Evolutionary conservation across 805 yeast genomes (phyloP).

Genomic region (Candida odintsovae): DNA sequence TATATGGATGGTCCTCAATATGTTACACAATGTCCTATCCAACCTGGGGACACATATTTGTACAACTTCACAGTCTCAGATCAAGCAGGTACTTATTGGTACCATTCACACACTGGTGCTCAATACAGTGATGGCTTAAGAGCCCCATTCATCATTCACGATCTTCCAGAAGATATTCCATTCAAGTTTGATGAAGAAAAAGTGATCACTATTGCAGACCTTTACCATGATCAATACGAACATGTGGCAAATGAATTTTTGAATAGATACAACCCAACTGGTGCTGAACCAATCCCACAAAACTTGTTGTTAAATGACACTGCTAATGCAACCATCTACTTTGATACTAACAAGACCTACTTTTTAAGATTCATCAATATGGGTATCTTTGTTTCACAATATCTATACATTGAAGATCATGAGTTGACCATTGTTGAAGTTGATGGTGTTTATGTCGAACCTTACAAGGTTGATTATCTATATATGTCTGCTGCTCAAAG

Average conservation of each 20-base stretch:
- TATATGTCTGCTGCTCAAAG: slow-evolving; percentile 81
- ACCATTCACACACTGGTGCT: slow-evolving; percentile 72
- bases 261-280: slow-evolving; percentile 71
- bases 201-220: slow-evolving; percentile 51
- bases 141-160: slow-evolving; percentile 63
- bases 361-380: slow-evolving; percentile 57
- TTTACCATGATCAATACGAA: slow-evolving; percentile 52
- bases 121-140: slow-evolving; percentile 79
- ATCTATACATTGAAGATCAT: slow-evolving; percentile 62
- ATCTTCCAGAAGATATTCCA: slow-evolving; percentile 34
- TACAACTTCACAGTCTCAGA: slow-evolving; percentile 65
- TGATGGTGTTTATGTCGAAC: slow-evolving; percentile 61
- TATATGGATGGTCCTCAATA: slow-evolving; percentile 77
- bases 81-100: slow-evolving; percentile 80
- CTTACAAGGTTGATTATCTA: slow-evolving; percentile 46
- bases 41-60: slow-evolving; percentile 57
- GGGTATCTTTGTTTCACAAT: slow-evolving; percentile 74
- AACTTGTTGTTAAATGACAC: slow-evolving; percentile 62
- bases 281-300: slow-evolving; percentile 79
- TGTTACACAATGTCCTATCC: slow-evolving; percentile 77
- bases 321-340: slow-evolving; percentile 46
- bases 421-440: slow-evolving; percentile 66
- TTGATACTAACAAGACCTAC: slow-evolving; percentile 58
- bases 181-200: slow-evolving; percentile 61
- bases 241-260: slow-evolving; percentile 44